phyloP scores from a whole-genome alignment of 1,284 basidiomycete genomes.

The Megacollybia platyphylla region DNA sequence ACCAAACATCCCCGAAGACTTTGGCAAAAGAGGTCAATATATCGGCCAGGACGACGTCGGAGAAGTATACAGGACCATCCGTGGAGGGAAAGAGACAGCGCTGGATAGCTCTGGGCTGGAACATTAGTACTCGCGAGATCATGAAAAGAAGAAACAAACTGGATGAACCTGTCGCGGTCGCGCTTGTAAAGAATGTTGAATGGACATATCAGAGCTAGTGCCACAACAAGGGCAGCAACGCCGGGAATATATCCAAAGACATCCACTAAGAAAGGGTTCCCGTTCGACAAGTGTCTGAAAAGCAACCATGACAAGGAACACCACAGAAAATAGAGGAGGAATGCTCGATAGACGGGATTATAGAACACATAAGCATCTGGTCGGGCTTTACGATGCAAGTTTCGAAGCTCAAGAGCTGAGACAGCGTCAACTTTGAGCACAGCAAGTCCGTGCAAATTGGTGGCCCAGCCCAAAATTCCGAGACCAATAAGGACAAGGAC shows the following conservation, averaged over 20 bases:
- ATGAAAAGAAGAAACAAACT: slow-evolving; percentile 33
- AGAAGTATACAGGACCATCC: slow-evolving; percentile 65
- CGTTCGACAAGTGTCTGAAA: slow-evolving; percentile 48
- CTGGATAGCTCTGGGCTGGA: slow-evolving; percentile 37
- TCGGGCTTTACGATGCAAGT: slow-evolving; percentile 16
- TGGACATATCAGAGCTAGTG: slow-evolving; percentile 52
- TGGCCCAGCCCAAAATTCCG: slow-evolving; percentile 72
- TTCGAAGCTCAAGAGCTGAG: slow-evolving; percentile 50
- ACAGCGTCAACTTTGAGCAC: slow-evolving; percentile 64
- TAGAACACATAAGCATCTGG: slow-evolving; percentile 28
- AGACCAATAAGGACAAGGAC: slow-evolving; percentile 61
- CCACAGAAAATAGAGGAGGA: slow-evolving; percentile 44
- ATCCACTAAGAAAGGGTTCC: slow-evolving; percentile 51
- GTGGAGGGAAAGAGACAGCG: slow-evolving; percentile 64
- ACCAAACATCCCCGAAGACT: slow-evolving; percentile 90
- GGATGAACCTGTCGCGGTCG: slow-evolving; percentile 64
- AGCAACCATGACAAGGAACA: slow-evolving; percentile 52
- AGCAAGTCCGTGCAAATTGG: slow-evolving; percentile 77
- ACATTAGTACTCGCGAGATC: not conserved
- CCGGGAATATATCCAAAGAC: slow-evolving; percentile 65
- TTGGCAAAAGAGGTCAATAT: slow-evolving; percentile 95
- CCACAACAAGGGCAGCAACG: slow-evolving; percentile 45
- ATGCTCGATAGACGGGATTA: slow-evolving; percentile 56
- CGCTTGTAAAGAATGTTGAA: slow-evolving; percentile 51
- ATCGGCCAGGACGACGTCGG: slow-evolving; percentile 91